Evolutionary conservation across 148 eudicot species (phyloP).

Genomic region (Oxyria digyna): DNA sequence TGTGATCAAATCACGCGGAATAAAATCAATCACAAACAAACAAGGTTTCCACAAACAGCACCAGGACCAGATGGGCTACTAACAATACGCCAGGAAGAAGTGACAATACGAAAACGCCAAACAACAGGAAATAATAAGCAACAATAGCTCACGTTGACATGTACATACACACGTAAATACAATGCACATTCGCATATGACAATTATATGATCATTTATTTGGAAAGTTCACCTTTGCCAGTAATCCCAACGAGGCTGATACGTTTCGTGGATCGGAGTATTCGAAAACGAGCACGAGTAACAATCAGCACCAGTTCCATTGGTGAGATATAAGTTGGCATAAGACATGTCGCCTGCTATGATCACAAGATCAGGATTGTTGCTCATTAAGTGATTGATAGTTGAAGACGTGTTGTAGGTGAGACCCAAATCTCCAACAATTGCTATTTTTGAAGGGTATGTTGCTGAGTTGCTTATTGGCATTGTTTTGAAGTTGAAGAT

Average conservation of each 20-base stretch:
- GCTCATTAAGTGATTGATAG: conserved; percentile 52
- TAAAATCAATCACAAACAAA: too few species aligned
- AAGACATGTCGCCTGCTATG: conserved; percentile 69
- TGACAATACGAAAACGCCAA: too few species aligned
- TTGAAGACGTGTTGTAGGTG: conserved; percentile 69
- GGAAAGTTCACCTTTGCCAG: conserved; percentile 78
- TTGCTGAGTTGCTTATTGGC: conserved; percentile 53
- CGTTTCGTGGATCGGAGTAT: conserved; percentile 82
- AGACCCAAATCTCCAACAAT: conserved; percentile 84
- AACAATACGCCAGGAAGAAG: too few species aligned
- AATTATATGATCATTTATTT: not conserved
- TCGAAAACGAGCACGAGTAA: conserved; percentile 68
- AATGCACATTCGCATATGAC: too few species aligned
- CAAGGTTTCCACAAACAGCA: too few species aligned
- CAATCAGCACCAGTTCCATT: conserved; percentile 93
- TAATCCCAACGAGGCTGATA: conserved; percentile 99
- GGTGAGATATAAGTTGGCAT: conserved; percentile 81
- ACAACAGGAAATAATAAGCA: too few species aligned
- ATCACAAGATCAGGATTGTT: conserved; percentile 78
- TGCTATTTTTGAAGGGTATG: conserved; percentile 59
- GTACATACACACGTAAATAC: too few species aligned
- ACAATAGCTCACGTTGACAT: too few species aligned
- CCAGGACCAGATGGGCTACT: too few species aligned
- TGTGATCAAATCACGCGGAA: too few species aligned
- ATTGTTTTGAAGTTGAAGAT: conserved; percentile 55